Percentiles rank a stretch among this genome's conserved stretches.
phyloP scores from a whole-genome alignment of 305 asterid genomes.

The Fraxinus dipetala region DNA sequence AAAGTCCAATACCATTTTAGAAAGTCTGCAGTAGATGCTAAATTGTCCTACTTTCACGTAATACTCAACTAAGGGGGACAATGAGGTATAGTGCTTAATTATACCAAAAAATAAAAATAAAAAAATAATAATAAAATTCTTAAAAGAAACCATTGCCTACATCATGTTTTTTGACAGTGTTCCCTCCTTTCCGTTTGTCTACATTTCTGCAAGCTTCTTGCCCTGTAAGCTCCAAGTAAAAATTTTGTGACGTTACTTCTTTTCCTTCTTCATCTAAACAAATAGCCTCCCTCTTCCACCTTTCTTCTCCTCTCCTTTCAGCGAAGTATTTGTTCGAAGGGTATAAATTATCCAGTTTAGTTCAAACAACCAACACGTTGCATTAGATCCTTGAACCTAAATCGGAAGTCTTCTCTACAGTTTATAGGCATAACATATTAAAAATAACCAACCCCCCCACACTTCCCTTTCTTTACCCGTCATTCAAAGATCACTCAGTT shows the following conservation, averaged over 20 bases:
- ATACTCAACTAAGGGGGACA: background rate
- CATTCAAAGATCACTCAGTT: background rate
- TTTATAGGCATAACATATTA: background rate
- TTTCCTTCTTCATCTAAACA: background rate
- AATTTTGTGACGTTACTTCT: background rate
- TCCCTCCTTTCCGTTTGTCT: background rate
- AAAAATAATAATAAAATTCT: background rate
- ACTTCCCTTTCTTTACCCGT: background rate
- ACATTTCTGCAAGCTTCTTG: background rate
- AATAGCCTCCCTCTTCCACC: background rate
- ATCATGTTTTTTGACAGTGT: background rate
- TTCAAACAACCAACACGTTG: background rate
- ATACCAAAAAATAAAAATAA: background rate
- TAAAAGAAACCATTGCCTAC: background rate
- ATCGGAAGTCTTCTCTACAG: background rate
- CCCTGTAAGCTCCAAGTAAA: background rate
- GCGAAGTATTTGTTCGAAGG: background rate
- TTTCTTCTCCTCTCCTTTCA: background rate
- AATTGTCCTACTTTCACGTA: background rate
- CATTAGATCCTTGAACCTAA: background rate
- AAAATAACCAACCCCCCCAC: background rate
- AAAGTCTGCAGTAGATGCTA: background rate
- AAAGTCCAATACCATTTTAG: background rate
- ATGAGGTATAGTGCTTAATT: background rate
- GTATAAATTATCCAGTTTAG: background rate